phyloP scores from a whole-genome alignment of 176 grass and related monocot species.

The Pontederia paniculata region DNA sequence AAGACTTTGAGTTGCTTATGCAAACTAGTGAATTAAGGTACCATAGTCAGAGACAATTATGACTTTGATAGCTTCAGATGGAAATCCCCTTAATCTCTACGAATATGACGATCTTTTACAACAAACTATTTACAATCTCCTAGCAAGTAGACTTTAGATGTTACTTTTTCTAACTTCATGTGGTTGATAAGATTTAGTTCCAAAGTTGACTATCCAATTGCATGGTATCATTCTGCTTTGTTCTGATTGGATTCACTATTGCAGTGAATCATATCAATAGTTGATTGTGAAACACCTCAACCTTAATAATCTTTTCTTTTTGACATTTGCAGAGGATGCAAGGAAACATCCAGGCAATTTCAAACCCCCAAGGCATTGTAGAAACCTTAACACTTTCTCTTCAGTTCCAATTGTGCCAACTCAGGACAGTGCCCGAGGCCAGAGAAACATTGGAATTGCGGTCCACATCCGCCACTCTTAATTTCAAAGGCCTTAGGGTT shows the following conservation, averaged over 20 bases:
- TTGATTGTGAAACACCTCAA: neutral
- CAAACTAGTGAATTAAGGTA: too few relatives aligned
- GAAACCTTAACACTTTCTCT: conserved; percentile 8
- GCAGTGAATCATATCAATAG: neutral
- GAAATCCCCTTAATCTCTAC: too few relatives aligned
- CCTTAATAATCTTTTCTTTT: neutral
- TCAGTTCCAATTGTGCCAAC: conserved; percentile 7
- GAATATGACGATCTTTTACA: too few relatives aligned
- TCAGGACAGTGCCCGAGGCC: neutral
- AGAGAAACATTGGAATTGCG: conserved; percentile 4
- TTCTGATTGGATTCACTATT: neutral
- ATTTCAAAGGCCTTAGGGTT: conserved; percentile 21
- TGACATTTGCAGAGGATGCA: conserved; percentile 13
- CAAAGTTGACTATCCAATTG: too few relatives aligned
- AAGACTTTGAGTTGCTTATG: too few relatives aligned
- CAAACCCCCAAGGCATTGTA: neutral
- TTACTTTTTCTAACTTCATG: too few relatives aligned
- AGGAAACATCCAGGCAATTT: conserved; percentile 15
- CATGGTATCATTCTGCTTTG: too few relatives aligned
- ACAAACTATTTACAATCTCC: too few relatives aligned
- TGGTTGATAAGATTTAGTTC: too few relatives aligned
- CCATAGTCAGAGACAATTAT: too few relatives aligned
- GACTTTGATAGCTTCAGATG: too few relatives aligned
- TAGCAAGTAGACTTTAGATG: too few relatives aligned
- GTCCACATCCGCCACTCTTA: neutral